Percentiles rank a stretch among this genome's conserved stretches.
Conservation (phyloP, 2,329 filamentous ascomycete genomes). For the Coniochaeta hoffmannii region DNA sequence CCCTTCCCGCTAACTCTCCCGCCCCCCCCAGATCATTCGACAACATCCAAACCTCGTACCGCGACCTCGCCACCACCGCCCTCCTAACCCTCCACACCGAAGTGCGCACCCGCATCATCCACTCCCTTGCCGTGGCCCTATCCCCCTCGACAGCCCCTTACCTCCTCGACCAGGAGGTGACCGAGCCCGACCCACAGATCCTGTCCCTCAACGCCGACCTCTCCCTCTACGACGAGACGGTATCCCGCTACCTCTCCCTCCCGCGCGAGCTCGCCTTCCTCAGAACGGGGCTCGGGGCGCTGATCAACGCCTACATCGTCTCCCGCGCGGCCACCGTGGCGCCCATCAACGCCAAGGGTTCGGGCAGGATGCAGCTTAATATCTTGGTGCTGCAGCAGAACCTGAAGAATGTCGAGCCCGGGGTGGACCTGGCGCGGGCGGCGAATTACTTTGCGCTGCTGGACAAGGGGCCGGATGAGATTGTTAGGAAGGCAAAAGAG, state of each 20-base stretch:
- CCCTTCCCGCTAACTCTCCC: constrained; percentile 5
- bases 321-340: constrained; percentile 62
- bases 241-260: constrained; percentile 60
- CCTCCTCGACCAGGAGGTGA: constrained; percentile 62
- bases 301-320: constrained; percentile 76
- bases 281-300: constrained; percentile 63
- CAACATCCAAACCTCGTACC: constrained; percentile 74
- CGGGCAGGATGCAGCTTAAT: constrained; percentile 84
- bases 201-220: constrained; percentile 78
- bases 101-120: constrained; percentile 75
- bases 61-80: constrained; percentile 69
- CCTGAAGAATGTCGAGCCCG: constrained; percentile 81
- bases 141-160: constrained; percentile 56
- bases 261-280: constrained; percentile 67
- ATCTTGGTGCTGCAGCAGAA: constrained; percentile 94
- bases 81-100: constrained; percentile 85
- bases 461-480: constrained; percentile 54
- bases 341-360: constrained; percentile 78
- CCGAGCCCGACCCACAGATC: constrained; percentile 71
- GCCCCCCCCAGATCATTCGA: constrained; percentile 64
- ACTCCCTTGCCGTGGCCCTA: constrained; percentile 61
- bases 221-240: constrained; percentile 79
- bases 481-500: constrained; percentile 55
- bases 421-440: constrained; percentile 55
- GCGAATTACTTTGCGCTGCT: constrained; percentile 65